These are phyloP conservation scores for Staphylotrichum tortipilum DNA, from an alignment of 495 filamentous ascomycete species.

Conservation along the genomic window DNA sequence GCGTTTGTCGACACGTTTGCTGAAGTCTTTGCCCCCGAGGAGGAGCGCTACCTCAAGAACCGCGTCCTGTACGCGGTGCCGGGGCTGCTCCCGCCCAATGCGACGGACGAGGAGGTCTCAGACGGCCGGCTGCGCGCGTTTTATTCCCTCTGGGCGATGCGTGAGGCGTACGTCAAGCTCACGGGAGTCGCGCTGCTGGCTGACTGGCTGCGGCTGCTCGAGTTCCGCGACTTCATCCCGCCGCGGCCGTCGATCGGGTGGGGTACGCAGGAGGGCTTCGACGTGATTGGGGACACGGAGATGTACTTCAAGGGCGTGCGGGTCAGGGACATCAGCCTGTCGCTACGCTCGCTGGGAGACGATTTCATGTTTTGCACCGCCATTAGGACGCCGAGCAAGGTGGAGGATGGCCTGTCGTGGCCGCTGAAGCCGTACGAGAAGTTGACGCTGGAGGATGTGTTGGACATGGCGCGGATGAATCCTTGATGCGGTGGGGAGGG, in stretches of 20 bases:
- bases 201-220: conserved; percentile 57
- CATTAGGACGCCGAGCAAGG: conserved; percentile 30
- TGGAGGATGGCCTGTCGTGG: conserved; percentile 31
- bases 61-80: conserved; percentile 19
- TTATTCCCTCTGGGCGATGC: conserved; percentile 81
- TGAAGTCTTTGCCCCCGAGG: conserved; percentile 57
- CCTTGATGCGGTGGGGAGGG: no score
- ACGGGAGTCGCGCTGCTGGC: conserved; percentile 81
- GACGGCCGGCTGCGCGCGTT: conserved; percentile 57
- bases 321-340: conserved; percentile 39
- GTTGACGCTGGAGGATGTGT: conserved; percentile 31
- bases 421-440: conserved; percentile 30
- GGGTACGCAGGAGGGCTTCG: conserved; percentile 9
- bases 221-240: conserved; percentile 31
- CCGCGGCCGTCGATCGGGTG: conserved; percentile 20
- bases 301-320: conserved; percentile 29
- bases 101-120: conserved; percentile 14
- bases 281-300: conserved; percentile 27
- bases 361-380: conserved; percentile 43
- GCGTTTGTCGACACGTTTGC: conserved; percentile 68
- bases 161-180: conserved; percentile 92
- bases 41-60: conserved; percentile 32
- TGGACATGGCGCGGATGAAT: conserved; percentile 31
- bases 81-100: conserved; percentile 11
- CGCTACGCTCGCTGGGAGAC: conserved; percentile 31